Evolutionary conservation across 768 basidiomycete species (phyloP).

Genomic region (Goffeauzyma gilvescens): DNA sequence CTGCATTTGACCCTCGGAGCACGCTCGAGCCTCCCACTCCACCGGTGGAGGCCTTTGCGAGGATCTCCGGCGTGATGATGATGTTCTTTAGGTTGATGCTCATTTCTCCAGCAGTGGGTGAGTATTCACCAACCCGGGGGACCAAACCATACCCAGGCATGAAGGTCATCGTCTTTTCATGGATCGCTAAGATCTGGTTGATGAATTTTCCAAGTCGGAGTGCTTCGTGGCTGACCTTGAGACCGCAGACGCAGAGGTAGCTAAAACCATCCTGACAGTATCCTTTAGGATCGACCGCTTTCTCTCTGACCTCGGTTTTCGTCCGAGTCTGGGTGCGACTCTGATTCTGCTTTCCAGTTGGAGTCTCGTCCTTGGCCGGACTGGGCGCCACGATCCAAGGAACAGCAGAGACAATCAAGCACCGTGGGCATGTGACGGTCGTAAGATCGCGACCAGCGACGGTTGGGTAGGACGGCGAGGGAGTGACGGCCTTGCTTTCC

Average conservation of each 20-base stretch:
- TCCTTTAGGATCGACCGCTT: too few relatives aligned
- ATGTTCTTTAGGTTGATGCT: too few relatives aligned
- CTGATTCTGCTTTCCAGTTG: too few relatives aligned
- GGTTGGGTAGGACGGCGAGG: background rate
- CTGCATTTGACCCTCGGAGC: background rate
- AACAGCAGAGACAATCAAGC: background rate
- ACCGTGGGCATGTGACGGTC: conserved; percentile 1
- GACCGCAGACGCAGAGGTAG: background rate
- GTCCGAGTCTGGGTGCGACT: too few relatives aligned
- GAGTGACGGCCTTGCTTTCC: background rate
- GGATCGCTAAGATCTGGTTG: background rate
- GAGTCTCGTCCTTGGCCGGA: too few relatives aligned
- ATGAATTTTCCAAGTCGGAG: conserved; percentile 3
- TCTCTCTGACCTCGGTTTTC: too few relatives aligned
- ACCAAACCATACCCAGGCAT: conserved; percentile 5
- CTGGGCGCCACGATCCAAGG: background rate
- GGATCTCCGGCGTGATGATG: too few relatives aligned
- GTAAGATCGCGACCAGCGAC: background rate
- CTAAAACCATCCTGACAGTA: conserved; percentile 4
- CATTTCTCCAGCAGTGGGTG: too few relatives aligned
- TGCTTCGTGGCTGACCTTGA: conserved; percentile 2
- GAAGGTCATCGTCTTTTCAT: background rate
- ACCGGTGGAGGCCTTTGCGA: too few relatives aligned
- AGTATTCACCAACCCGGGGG: conserved; percentile 1
- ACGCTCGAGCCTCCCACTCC: background rate